Conservation (phyloP, 257 asterid genomes). For the Fraxinus cuspidata region DNA sequence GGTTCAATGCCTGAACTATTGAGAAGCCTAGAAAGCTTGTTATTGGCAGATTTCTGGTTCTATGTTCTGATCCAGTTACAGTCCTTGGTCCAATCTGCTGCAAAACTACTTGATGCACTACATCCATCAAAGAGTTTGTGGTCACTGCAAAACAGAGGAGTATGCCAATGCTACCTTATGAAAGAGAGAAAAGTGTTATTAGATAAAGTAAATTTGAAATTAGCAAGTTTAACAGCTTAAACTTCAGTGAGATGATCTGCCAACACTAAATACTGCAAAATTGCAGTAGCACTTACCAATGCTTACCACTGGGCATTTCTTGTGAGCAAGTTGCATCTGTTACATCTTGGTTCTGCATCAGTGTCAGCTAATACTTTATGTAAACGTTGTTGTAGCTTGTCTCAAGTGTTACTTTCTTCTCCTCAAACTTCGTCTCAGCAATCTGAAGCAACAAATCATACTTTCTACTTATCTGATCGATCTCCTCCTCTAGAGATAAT, state of each 20-base stretch:
- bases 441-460: constrained; percentile 31
- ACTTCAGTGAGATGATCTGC: constrained; percentile 12
- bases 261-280: background rate
- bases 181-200: background rate
- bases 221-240: background rate
- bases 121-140: constrained; percentile 23
- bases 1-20: background rate
- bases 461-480: constrained; percentile 35
- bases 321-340: constrained; percentile 26
- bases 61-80: constrained; percentile 11
- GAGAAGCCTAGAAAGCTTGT: background rate
- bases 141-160: constrained; percentile 20
- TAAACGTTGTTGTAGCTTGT: constrained; percentile 15
- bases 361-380: constrained; percentile 39
- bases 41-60: background rate
- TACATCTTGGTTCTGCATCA: constrained; percentile 24
- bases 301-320: constrained; percentile 33
- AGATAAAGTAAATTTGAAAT: background rate
- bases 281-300: background rate
- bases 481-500: constrained; percentile 43
- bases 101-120: constrained; percentile 18
- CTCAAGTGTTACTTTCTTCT: constrained; percentile 26
- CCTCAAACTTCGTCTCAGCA: constrained; percentile 23
- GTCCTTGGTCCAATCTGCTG: constrained; percentile 6
- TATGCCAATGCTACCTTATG: background rate